A percentile compares a stretch with the other conserved stretches of the same genome.
These are phyloP conservation scores for Verticillium nubilum DNA, from an alignment of 2,329 filamentous ascomycete species.

Conservation along the genomic window DNA sequence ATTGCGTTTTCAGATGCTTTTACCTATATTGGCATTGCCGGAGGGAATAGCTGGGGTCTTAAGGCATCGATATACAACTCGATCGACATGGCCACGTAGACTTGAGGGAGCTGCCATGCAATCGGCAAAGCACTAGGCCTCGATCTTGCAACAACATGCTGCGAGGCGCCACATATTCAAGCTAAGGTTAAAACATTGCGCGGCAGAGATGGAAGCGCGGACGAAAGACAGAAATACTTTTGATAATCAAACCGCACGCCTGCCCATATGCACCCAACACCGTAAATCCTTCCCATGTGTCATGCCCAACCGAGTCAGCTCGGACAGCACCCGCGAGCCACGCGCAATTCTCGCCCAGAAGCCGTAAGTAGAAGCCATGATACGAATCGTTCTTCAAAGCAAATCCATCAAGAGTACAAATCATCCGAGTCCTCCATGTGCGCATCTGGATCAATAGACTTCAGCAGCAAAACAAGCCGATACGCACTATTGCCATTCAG, in stretches of 20 bases:
- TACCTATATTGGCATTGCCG: conserved; percentile 59
- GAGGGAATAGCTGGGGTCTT: conserved; percentile 57
- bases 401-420: conserved; percentile 9
- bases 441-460: conserved; percentile 39
- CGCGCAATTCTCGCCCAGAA: background rate
- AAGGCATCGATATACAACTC: conserved; percentile 53
- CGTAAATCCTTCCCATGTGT: background rate
- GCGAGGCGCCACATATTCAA: no score
- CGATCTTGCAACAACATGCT: background rate
- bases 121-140: background rate
- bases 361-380: background rate
- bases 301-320: background rate
- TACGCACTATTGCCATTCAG: conserved; percentile 95
- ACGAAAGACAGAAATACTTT: background rate
- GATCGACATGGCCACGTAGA: conserved; percentile 21
- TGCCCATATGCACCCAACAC: background rate
- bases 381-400: background rate
- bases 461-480: conserved; percentile 76
- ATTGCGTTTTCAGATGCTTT: conserved; percentile 49
- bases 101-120: background rate
- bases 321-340: background rate
- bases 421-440: conserved; percentile 28
- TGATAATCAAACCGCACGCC: background rate
- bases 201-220: background rate
- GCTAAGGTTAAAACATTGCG: no score